Conservation (phyloP, 2,329 filamentous ascomycete species). For the Nothopassalora personata region DNA sequence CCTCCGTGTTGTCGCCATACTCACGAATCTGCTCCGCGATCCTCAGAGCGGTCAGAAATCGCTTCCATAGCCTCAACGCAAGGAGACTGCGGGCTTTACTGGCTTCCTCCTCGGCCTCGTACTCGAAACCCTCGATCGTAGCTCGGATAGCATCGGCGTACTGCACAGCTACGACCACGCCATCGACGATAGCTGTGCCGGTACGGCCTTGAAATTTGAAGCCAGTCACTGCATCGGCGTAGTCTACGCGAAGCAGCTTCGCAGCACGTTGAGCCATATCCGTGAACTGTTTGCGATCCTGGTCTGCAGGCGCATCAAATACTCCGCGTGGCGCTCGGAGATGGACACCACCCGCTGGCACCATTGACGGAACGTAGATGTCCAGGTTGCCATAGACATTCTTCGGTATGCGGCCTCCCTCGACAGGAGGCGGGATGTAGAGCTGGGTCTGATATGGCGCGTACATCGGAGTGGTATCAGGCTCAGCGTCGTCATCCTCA, state of each 20-base stretch:
- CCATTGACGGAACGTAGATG: conserved; percentile 59
- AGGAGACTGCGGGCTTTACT: conserved; percentile 49
- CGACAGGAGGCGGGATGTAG: conserved; percentile 71
- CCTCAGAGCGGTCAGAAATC: conserved; percentile 56
- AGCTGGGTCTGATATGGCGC: conserved; percentile 59
- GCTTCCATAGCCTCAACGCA: conserved; percentile 54
- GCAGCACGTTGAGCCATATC: conserved; percentile 65
- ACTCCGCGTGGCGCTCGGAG: conserved; percentile 34
- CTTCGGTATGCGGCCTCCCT: conserved; percentile 62
- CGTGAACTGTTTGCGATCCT: conserved; percentile 28
- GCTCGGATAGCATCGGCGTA: conserved; percentile 65
- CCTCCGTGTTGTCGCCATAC: conserved; percentile 33
- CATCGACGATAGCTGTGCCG: conserved; percentile 76
- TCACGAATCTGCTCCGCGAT: conserved; percentile 69
- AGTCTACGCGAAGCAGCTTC: conserved; percentile 71
- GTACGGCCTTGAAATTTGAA: conserved; percentile 83
- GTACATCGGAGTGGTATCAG: conserved; percentile 54
- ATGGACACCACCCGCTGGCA: conserved; percentile 56
- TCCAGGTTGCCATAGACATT: conserved; percentile 61
- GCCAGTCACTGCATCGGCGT: conserved; percentile 81
- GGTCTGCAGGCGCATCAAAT: not conserved
- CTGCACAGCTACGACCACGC: conserved; percentile 69
- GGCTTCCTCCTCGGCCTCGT: conserved; percentile 60
- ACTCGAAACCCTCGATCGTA: conserved; percentile 62
- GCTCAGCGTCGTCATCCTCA: conserved; percentile 32